Base-by-base conservation (phyloP, 805 yeast species). In the Saccharomycopsis selenospora region DNA sequence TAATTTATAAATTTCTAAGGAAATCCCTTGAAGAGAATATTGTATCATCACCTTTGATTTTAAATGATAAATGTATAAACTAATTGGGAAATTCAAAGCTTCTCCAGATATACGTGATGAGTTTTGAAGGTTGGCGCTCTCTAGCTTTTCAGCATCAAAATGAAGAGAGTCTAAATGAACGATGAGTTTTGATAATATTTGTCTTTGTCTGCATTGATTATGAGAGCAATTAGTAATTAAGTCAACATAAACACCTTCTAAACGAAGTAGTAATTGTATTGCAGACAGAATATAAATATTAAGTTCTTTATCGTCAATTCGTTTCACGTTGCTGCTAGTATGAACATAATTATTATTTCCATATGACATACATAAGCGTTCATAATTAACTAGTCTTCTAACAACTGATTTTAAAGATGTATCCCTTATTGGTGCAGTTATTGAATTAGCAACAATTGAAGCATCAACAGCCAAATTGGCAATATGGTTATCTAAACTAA, bases 171-270 rank as follows among this genome's bases (percentile, higher is more conserved):
- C 97, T 84, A 91, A 86, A 2, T 73, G 55, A 42, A 73, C 57
- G 48, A 79, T 59, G 58, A 74, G 68, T 58, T 80, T 69, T 54
- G 80, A 67, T 57, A 82, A 66, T 53, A 83, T 76, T 61, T 87
- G 96, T 54, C 96, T 77, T 59, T 87, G 89, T 48, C 96, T 73
- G 44, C 95, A 79, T 29, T 88, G 80, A 58, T 91, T 91, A 61
- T 81, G 82, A 4, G 78, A 69, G 14, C 66, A 56, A 8, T 68
- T 66, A 46, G 72, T 69, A 22, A 73, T 59, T 67, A 68, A 64
- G 56, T 73, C 69, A 60, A 68, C 60, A 56, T 70, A 61, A 20
- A 73, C 74, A 36, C 18, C 24, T 33, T 52, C 55, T 7, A 52
- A 30, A 22, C 46, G 43, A 8, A 36, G 18, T 5, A 52, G 18